Percentiles rank a stretch among this genome's conserved stretches.
Evolutionary conservation across 1,139 yeast species (phyloP).

Genomic region (Saccharomyces hybrid): DNA sequence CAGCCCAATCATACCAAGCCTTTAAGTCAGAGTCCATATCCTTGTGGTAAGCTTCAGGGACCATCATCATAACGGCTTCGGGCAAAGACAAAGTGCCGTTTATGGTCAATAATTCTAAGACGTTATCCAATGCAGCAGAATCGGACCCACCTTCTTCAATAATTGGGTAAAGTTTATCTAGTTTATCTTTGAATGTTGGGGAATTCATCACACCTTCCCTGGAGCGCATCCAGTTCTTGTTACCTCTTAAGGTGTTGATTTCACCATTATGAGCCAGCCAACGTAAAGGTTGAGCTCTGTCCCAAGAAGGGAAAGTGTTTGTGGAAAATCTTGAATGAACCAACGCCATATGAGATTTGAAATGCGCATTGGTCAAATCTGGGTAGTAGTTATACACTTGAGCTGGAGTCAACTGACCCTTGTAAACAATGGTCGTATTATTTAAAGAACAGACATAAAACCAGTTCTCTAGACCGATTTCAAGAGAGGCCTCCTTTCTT

Average conservation of each 20-base stretch:
- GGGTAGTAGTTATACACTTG: constrained; percentile 94
- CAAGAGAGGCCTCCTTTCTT: constrained; percentile 83
- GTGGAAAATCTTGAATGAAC: constrained; percentile 98
- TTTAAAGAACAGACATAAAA: constrained; percentile 92
- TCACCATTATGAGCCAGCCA: constrained; percentile 99
- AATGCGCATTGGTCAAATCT: constrained; percentile 85
- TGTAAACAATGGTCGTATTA: constrained; percentile 85
- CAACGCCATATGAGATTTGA: constrained; percentile 90
- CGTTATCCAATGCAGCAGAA: constrained; percentile 98
- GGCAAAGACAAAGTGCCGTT: constrained; percentile 91
- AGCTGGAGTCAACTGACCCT: constrained; percentile 94
- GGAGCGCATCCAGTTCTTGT: constrained; percentile 98
- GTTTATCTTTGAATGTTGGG: constrained; percentile 78
- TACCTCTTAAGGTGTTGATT: constrained; percentile 93
- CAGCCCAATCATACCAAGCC: constrained; percentile 99
- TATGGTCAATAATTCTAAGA: constrained; percentile 80
- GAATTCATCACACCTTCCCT: constrained; percentile 96
- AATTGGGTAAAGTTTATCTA: constrained; percentile 86
- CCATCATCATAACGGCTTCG: constrained; percentile 96
- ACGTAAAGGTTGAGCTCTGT: constrained; percentile 95
- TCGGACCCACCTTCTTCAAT: constrained; percentile 99
- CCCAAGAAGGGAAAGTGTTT: constrained; percentile 98
- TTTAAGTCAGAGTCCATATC: constrained; percentile 89
- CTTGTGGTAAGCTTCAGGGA: constrained; percentile 98
- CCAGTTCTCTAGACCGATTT: constrained; percentile 94